Conservation (phyloP, 768 basidiomycete genomes). For the Leccinum broughii region DNA sequence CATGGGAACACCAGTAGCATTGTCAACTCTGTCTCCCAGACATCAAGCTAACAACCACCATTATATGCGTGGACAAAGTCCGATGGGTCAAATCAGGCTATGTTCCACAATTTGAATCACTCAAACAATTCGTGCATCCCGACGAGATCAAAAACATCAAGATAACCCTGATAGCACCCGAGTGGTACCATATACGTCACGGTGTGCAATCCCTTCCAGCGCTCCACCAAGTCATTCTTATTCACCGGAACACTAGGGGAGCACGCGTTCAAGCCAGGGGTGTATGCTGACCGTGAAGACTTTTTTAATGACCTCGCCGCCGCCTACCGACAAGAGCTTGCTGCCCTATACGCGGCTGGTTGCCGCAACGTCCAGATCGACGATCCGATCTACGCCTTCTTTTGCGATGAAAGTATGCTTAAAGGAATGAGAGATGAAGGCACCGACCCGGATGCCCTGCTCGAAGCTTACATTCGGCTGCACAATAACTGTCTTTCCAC, state of each 20-base stretch:
- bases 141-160: slow-evolving; percentile 49
- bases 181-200: slow-evolving; percentile 71
- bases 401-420: not conserved
- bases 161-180: slow-evolving; percentile 68
- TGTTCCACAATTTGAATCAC: slow-evolving; percentile 57
- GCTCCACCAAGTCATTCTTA: not conserved
- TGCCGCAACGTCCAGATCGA: not conserved
- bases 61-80: slow-evolving; percentile 29
- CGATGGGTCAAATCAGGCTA: not conserved
- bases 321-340: not conserved
- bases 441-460: not conserved
- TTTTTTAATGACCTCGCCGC: slow-evolving; percentile 40
- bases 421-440: not conserved
- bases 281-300: slow-evolving; percentile 33
- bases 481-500: not conserved
- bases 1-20: not conserved
- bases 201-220: slow-evolving; percentile 37
- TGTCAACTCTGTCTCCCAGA: slow-evolving; percentile 10
- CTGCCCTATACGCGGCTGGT: not conserved
- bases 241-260: not conserved
- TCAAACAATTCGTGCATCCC: slow-evolving; percentile 51
- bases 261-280: not conserved
- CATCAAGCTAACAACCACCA: slow-evolving; percentile 20
- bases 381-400: not conserved
- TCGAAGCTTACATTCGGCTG: not conserved